Base-by-base conservation (phyloP, 192 early-diverging fungal genomes). In the Coemansia sp. region DNA sequence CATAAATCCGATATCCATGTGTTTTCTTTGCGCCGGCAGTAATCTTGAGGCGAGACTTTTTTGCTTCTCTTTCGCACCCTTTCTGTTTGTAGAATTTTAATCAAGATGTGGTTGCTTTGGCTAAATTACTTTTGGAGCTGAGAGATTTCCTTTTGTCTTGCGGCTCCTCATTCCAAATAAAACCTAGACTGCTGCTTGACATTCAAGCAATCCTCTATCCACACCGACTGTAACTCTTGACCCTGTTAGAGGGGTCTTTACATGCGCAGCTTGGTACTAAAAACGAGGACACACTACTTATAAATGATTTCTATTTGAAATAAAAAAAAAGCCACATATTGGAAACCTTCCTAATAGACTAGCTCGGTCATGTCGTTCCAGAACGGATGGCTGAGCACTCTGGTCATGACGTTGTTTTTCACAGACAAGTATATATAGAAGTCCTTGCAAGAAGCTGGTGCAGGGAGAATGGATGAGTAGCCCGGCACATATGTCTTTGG, bases 181-280 rank as follows among this genome's bases (percentile, higher is more conserved):
- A 58, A 77, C 75, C 75, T 66, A 77, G 62, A 77, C 61, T 41
- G 61, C 66, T 41, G 68, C 32, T 41, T 49, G 18, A n/a, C 16
- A 18, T 37, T 56, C n/a, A 41, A 65, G 52, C 36, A 12, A 26
- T 66, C 75, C 75, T 62, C 69, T 67, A 72, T 77, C 75, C 75
- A 77, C 75, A 65, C 63, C 75, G 69, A 66, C 58, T 61, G 69
- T 60, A 43, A 16, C 45, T 61, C 10, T 54, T 32, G 48, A 12
- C 55, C 37, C 45, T 43, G 0, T 22, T 45, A 10, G 41, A 16
- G 7, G 42, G 42, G 8, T 56, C 41, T 41, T 36, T 56, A 19
- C 13, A 43, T 76, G 41, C 47, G 55, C 69, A 45, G 56, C 36
- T 67, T 71, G 74, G 74, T 64, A 76, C 74, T 76, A 64, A 63